These are phyloP conservation scores for Nakaseomyces sp. DNA, from an alignment of 1,139 yeast species.

Conservation along the genomic window DNA sequence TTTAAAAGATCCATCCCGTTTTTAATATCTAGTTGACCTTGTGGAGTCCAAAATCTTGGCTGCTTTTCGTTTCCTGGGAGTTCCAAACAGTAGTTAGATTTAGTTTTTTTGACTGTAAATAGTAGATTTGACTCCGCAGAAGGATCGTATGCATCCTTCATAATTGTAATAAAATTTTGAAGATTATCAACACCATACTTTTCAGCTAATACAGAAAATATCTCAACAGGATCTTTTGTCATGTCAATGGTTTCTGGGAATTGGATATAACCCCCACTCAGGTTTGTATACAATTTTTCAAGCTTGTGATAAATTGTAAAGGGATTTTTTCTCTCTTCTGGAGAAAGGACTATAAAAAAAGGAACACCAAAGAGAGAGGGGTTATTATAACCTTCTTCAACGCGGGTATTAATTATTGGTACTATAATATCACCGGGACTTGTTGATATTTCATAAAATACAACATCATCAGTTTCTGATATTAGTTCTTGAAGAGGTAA, in stretches of 20 bases:
- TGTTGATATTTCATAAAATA: conserved; percentile 57
- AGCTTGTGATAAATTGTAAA: conserved; percentile 50
- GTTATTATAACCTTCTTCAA: conserved; percentile 35
- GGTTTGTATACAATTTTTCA: conserved; percentile 36
- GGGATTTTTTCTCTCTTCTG: conserved; percentile 42
- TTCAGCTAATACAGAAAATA: conserved; percentile 20
- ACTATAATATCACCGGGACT: conserved; percentile 42
- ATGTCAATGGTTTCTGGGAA: conserved; percentile 15
- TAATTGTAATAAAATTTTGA: conserved; percentile 10
- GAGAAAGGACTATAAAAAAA: conserved; percentile 52
- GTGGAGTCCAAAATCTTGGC: conserved; percentile 38
- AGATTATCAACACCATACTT: conserved; percentile 16
- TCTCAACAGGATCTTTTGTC: conserved; percentile 6
- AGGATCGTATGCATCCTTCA: conserved; percentile 16
- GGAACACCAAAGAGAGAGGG: conserved; percentile 60
- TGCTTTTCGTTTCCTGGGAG: conserved; percentile 18
- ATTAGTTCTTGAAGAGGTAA: conserved; percentile 66
- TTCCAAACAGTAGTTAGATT: conserved; percentile 2
- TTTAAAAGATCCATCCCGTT: not conserved
- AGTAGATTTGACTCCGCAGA: conserved; percentile 13
- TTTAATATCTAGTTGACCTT: conserved; percentile 14
- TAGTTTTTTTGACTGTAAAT: conserved; percentile 40
- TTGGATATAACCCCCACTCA: conserved; percentile 32
- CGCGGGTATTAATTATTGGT: conserved; percentile 57
- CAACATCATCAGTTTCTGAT: conserved; percentile 51